Conservation (phyloP, 768 basidiomycete species). For the Xerocomus spinulosus region DNA sequence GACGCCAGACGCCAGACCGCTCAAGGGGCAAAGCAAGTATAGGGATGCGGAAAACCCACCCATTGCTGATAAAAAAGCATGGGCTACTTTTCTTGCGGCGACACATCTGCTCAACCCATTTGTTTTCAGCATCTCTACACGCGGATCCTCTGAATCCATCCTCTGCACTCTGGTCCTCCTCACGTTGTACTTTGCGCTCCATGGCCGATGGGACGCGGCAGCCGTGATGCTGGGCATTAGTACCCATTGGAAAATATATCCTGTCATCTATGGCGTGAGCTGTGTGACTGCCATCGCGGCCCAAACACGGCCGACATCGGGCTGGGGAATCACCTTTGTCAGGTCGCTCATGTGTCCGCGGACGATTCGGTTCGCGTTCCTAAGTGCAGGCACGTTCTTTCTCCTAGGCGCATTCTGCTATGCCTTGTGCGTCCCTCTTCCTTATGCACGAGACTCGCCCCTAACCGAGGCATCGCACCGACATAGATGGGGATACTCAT, state of each 20-base stretch:
- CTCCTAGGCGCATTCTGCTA: conserved; percentile 63
- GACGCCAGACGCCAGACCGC: conserved; percentile 3
- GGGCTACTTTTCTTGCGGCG: conserved; percentile 56
- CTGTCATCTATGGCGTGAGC: conserved; percentile 83
- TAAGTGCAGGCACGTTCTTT: conserved; percentile 68
- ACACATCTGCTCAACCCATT: conserved; percentile 90
- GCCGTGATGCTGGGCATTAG: conserved; percentile 76
- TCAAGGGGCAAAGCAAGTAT: neutral
- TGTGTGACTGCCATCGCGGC: conserved; percentile 42
- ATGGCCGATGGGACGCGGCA: conserved; percentile 55
- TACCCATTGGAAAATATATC: conserved; percentile 97
- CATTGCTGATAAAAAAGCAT: conserved; percentile 1
- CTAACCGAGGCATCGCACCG: neutral
- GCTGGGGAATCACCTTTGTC: conserved; percentile 27
- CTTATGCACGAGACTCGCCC: neutral
- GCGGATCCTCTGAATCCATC: conserved; percentile 91
- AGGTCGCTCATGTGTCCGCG: conserved; percentile 43
- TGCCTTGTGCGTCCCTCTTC: conserved; percentile 55
- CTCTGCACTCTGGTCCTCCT: conserved; percentile 75
- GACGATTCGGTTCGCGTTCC: conserved; percentile 58
- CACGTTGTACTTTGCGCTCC: conserved; percentile 57
- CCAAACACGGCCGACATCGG: conserved; percentile 15
- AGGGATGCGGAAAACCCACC: neutral
- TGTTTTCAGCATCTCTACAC: conserved; percentile 93
- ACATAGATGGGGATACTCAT: conserved; percentile 88